phyloP scores from a whole-genome alignment of 305 asterid genomes.

The Fraxinus xanthoxyloides region DNA sequence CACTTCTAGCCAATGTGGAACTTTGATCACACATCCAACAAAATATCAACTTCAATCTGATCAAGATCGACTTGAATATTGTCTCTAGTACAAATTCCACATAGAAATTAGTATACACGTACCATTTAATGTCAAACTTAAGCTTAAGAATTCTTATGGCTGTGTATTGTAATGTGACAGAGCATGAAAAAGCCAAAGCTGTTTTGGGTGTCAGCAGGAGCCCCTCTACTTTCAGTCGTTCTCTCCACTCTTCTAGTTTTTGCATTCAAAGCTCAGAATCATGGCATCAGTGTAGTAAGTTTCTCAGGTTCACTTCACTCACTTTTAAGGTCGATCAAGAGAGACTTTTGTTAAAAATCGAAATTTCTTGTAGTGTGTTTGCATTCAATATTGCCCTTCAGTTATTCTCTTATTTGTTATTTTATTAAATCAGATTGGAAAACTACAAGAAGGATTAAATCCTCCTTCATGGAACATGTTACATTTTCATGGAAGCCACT shows the following conservation, averaged over 20 bases:
- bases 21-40: too few species aligned
- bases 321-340: background rate
- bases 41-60: background rate
- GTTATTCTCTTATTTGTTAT: background rate
- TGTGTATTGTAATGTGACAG: constrained; percentile 31
- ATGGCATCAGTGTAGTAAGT: constrained; percentile 78
- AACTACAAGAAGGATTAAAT: constrained; percentile 66
- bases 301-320: background rate
- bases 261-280: constrained; percentile 63
- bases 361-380: background rate
- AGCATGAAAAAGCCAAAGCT: constrained; percentile 73
- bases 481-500: constrained; percentile 55
- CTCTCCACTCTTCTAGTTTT: constrained; percentile 71
- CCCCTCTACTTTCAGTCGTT: constrained; percentile 69
- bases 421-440: constrained; percentile 57
- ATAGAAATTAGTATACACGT: background rate
- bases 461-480: constrained; percentile 94
- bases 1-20: too few species aligned
- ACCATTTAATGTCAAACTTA: background rate
- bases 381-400: background rate
- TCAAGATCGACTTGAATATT: background rate
- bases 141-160: background rate
- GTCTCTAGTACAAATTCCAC: background rate
- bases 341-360: background rate
- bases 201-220: constrained; percentile 94